Base-by-base conservation (phyloP, 495 filamentous ascomycete genomes). In the Penicillium silybi region DNA sequence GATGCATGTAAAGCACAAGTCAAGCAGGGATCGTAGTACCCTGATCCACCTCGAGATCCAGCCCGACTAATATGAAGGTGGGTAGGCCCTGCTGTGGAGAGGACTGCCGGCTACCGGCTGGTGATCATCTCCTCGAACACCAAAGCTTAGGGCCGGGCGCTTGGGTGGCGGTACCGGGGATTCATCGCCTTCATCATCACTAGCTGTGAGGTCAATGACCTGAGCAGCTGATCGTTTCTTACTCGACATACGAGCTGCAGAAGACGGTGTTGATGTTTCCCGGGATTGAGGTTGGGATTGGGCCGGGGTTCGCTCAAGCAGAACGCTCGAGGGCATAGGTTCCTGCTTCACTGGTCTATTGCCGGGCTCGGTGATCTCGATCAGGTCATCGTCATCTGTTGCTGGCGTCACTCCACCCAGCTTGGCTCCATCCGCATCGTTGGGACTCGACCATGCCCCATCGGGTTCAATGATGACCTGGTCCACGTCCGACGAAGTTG, bases 391-490 rank as follows among this genome's bases (percentile, higher is more conserved):
- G 39, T 87, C 82, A 37, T 74, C 66, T 39, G 71, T 64, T n/a
- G 72, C 65, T 22, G 57, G 67, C 6, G 60, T 73, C 52, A 56
- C 61, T 19, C 68, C 68, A 22, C 76, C 71, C 17, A 69, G 59
- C 2, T 64, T 64, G 6, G 59, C 56, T 27, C 63, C 54, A 13
- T 69, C 57, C 13, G 68, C 65, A 44, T 73, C 72, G 45, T 67
- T 73, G 25, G 66, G 60, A 39, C 38, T 69, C n/a, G 78, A 75
- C 93, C 93, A 98, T 61, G 74, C 72, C 2, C 92, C 93, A 55
- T 89, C 76, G 1, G 93, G 90, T 56, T 98, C 89, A 46, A 98
- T 88, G 2, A 87, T 88, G 25, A 98, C 90, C 57, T 95, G 89
- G 29, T 95, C 88, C 3, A 85, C 77, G 2, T 80, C 80, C 18